Percentiles rank a stretch among this genome's conserved stretches.
phyloP scores from a whole-genome alignment of 495 filamentous ascomycete genomes.

The Cryomyces minteri region DNA sequence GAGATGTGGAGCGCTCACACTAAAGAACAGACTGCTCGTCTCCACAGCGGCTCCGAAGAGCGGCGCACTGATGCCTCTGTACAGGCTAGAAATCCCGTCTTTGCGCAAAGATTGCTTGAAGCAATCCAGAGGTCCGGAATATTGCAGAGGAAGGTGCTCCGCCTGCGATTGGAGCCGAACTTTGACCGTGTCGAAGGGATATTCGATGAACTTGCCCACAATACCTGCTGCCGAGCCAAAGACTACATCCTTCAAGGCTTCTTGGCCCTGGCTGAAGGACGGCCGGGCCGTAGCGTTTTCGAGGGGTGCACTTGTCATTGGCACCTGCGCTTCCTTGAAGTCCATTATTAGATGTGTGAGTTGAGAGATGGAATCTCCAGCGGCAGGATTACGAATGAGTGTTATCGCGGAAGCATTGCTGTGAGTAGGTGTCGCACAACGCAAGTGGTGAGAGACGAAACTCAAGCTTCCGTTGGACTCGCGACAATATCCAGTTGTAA shows the following conservation, averaged over 20 bases:
- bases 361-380: background rate
- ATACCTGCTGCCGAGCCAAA: constrained; percentile 49
- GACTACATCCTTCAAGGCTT: constrained; percentile 20
- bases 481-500: too few relatives aligned
- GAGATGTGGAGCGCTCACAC: constrained; percentile 20
- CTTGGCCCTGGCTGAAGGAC: constrained; percentile 5
- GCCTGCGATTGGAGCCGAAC: constrained; percentile 70
- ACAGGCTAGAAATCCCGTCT: constrained; percentile 62
- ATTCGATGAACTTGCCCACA: constrained; percentile 90
- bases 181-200: constrained; percentile 97
- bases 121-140: constrained; percentile 80
- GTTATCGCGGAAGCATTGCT: too few relatives aligned
- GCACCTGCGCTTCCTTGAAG: too few relatives aligned
- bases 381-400: too few relatives aligned
- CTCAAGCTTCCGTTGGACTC: too few relatives aligned
- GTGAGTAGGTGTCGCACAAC: too few relatives aligned
- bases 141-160: constrained; percentile 60
- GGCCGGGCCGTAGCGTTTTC: background rate
- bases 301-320: too few relatives aligned
- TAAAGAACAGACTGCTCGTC: constrained; percentile 88
- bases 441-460: too few relatives aligned
- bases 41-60: constrained; percentile 83
- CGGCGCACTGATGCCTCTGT: constrained; percentile 85
- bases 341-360: background rate
- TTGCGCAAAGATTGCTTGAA: constrained; percentile 65